These are phyloP conservation scores for Hirsutella minnesotensis DNA, from an alignment of 2,329 filamentous ascomycete species.

Conservation along the genomic window DNA sequence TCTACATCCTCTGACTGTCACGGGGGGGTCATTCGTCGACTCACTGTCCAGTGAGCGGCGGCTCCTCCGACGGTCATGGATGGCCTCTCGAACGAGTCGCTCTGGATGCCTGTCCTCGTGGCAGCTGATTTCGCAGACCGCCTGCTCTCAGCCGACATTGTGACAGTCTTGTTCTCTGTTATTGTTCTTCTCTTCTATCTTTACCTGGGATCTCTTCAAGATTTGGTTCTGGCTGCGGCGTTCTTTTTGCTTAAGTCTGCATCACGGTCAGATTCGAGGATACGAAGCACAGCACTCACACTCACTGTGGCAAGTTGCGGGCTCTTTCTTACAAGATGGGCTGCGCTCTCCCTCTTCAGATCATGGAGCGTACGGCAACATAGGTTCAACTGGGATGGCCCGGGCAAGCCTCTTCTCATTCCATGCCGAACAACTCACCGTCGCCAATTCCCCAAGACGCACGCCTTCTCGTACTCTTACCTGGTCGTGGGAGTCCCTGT, in stretches of 20 bases:
- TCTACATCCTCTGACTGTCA: not conserved
- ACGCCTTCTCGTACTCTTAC: conserved; percentile 61
- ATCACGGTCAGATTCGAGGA: no score
- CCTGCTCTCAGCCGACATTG: not conserved
- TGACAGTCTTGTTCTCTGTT: not conserved
- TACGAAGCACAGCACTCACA: no score
- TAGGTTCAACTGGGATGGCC: conserved; percentile 3
- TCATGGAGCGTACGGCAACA: not conserved
- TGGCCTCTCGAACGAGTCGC: conserved; percentile 12
- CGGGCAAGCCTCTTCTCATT: conserved; percentile 40
- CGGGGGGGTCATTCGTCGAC: not conserved
- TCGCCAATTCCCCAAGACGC: conserved; percentile 53
- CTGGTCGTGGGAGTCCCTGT: conserved; percentile 58
- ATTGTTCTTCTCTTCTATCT: conserved; percentile 6
- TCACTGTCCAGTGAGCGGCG: no score
- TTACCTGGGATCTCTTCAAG: conserved; percentile 10
- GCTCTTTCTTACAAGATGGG: not conserved
- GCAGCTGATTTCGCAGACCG: conserved; percentile 10
- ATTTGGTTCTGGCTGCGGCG: conserved; percentile 8
- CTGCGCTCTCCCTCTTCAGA: not conserved
- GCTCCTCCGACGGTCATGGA: conserved; percentile 11
- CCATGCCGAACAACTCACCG: conserved; percentile 54
- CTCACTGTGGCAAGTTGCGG: no score
- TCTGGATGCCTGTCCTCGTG: conserved; percentile 10
- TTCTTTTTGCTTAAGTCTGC: conserved; percentile 1